Evolutionary conservation across 1,284 basidiomycete genomes (phyloP), one percentile per base, ranked within the genome.

Genomic region (Ganoderma sinense): DNA sequence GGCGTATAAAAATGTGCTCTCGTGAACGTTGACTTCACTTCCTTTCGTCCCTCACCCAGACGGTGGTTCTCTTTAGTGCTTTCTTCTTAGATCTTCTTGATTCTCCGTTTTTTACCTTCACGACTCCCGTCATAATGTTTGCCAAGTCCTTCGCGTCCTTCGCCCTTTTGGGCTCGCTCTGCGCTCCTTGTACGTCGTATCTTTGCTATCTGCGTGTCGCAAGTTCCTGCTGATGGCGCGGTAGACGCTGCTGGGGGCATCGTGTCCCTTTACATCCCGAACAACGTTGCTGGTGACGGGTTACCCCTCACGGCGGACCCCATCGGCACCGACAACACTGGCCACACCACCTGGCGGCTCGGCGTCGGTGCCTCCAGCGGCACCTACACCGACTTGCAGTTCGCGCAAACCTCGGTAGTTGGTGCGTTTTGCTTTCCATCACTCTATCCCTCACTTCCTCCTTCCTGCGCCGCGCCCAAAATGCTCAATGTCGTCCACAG

Each of bases 321-420:
- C 45, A 48, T 48, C 20, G 62, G 62, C 62, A 48, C 45, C 23
- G 62, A 63, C 62, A 43, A 45, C 16, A 63, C 43, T 31, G 62
- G 62, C 41, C 76, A 77, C 48, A 85, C 85, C 14, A 84, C 85
- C 31, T 86, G 81, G 77, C 75, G 73, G 48, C 67, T 85, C 58
- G 71, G 80, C 10, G 77, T 82, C 48, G 84, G 82, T 5, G 74
- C 76, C 26, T 65, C 80, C 20, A 83, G 79, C 33, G 79, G 79
- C 29, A 75, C 76, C 23, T 73, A 29, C 39, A 72, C 67, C 11
- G 75, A 78, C 39, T 75, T 78, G 20, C 66, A 69, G 20, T 78
- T 76, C 26, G 10, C 48, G 4, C 7, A 7, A 10, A 80, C 84
- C 63, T 56, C 39, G 8, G 33, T 23, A n/a, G 10, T 31, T 5